phyloP scores from a whole-genome alignment of 192 early-diverging fungal species.

The Piromyces finnis region DNA sequence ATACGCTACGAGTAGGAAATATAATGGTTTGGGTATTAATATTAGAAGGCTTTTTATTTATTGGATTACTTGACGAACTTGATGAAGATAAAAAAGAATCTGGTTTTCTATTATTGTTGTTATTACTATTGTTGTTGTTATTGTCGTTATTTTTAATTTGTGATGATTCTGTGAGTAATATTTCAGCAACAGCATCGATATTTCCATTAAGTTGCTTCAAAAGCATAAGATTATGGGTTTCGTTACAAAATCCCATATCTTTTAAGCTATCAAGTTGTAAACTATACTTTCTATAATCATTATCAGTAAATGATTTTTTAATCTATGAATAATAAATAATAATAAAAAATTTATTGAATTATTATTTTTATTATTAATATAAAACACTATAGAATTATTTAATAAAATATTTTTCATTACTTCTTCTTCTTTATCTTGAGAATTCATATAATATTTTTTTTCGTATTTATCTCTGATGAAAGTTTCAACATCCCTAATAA shows the following conservation, averaged over 20 bases:
- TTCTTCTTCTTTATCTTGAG: slow-evolving; percentile 7
- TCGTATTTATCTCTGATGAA: slow-evolving; percentile 91
- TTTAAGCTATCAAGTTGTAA: background rate
- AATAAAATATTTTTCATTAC: too few species aligned
- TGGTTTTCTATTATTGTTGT: background rate
- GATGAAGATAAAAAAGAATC: background rate
- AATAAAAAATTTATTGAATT: too few species aligned
- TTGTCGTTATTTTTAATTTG: background rate
- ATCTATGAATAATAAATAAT: too few species aligned
- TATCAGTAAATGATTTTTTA: background rate
- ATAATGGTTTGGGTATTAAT: background rate
- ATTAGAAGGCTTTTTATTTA: background rate
- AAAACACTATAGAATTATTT: too few species aligned
- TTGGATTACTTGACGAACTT: background rate
- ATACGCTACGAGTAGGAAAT: background rate
- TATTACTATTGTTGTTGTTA: background rate
- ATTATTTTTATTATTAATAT: too few species aligned
- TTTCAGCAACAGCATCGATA: background rate
- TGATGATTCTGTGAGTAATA: background rate
- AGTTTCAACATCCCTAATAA: slow-evolving; percentile 54
- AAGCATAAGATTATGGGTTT: background rate
- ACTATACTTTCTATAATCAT: background rate
- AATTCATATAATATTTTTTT: slow-evolving; percentile 37
- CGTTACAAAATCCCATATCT: background rate
- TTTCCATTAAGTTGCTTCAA: background rate